These are phyloP conservation scores for Geotrichum phurueaensis DNA, from an alignment of 1,139 yeast species.

Conservation along the genomic window DNA sequence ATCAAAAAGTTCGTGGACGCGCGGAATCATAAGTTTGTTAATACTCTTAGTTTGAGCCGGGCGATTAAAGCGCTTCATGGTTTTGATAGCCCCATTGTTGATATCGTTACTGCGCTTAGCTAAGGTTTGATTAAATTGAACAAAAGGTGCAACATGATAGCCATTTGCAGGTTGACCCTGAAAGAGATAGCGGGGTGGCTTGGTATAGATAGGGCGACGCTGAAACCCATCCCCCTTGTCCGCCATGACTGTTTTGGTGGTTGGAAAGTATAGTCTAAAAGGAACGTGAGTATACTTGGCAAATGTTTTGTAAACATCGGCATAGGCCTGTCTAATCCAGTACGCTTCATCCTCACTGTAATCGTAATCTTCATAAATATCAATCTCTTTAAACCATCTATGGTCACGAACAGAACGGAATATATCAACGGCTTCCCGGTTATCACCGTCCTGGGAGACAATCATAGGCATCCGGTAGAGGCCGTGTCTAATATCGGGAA, in stretches of 20 bases:
- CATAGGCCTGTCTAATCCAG: constrained; percentile 4
- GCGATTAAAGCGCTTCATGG: background rate
- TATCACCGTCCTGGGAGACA: constrained; percentile 13
- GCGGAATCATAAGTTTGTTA: background rate
- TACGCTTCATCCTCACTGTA: constrained; percentile 13
- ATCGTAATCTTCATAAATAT: constrained; percentile 20
- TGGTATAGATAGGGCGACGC: constrained; percentile 13
- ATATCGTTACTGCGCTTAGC: background rate
- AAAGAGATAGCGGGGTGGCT: constrained; percentile 7
- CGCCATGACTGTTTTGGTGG: constrained; percentile 1
- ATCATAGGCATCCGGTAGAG: constrained; percentile 16
- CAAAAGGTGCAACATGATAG: constrained; percentile 11
- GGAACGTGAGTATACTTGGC: constrained; percentile 3
- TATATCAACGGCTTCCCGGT: constrained; percentile 15
- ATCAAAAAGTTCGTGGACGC: background rate
- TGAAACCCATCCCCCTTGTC: constrained; percentile 18
- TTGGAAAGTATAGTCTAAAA: constrained; percentile 6
- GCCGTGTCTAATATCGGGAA: constrained; percentile 18
- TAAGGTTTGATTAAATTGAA: background rate
- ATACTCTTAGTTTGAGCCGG: background rate
- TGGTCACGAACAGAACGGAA: background rate
- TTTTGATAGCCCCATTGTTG: background rate
- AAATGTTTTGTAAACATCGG: constrained; percentile 2
- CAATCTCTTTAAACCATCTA: constrained; percentile 20
- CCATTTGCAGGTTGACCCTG: constrained; percentile 9